Evolutionary conservation across 331 rosid species (phyloP), one percentile per base, ranked within the genome.

Genomic region (Acacia concinna): DNA sequence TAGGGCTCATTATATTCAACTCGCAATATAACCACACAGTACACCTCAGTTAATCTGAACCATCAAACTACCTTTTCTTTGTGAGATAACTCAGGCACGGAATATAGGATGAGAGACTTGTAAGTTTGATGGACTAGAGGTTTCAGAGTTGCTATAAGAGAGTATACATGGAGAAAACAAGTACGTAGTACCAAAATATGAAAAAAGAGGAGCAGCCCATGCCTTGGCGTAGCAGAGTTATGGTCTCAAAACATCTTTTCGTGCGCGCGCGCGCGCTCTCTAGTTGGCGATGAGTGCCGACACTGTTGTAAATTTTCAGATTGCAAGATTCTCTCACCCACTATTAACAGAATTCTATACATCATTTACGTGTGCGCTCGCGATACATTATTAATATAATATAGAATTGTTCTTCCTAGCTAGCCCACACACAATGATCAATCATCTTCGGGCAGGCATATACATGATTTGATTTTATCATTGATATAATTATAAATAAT

Each of bases 191-290:
- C 18, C 69, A 69, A 46, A 75, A 32, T 57, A 82, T 70, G 81
- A 85, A 84, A 81, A 74, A 68, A 79, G 37, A 63, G n/a, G 76
- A 69, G 40, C 81, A 43, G 54, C 84, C 86, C 85, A 78, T 81
- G 56, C 47, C 59, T 67, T 68, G 67, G 71, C 70, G 43, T 31
- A 32, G 76, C 78, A 47, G 68, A 49, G 27, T 27, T 32, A 78
- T 15, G 32, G 40, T 32, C 34, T 28, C 72, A 15, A 35, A 57
- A 37, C 5, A 35, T 37, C 9, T 37, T 20, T 20, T n/a, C 75
- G 57, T 46, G 35, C 11, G 31, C 23, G 23, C 38, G 18, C 25
- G 32, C 27, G 64, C 73, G 43, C 38, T 54, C 37, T 32, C 17
- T 15, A 8, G 23, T 35, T 43, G 79, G 47, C 38, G 72, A 81